A percentile compares a stretch with the other conserved stretches of the same genome.
These are phyloP conservation scores for Melampsora larici-populina DNA, from an alignment of 1,284 basidiomycete species.

Conservation along the genomic window DNA sequence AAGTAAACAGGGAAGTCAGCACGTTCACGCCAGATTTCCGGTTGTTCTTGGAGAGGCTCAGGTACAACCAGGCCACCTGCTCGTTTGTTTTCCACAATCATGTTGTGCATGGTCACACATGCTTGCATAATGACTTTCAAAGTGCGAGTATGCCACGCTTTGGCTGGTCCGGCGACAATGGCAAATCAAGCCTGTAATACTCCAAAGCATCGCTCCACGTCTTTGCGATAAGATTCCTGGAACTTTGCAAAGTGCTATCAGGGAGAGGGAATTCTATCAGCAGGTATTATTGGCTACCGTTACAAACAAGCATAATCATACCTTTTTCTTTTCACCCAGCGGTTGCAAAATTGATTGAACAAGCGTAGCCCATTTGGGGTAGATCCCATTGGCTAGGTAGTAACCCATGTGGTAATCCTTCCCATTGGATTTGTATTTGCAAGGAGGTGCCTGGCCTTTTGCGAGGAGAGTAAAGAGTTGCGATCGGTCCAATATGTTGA, in stretches of 20 bases:
- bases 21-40: no score
- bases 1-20: no score
- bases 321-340: neutral
- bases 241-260: conserved; percentile 18
- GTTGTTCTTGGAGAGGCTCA: no score
- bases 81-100: conserved; percentile 5
- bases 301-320: no score
- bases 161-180: neutral
- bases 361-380: conserved; percentile 8
- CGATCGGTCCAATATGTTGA: no score
- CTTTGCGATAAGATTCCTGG: conserved; percentile 4
- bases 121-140: neutral
- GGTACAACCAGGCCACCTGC: no score
- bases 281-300: no score
- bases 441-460: no score
- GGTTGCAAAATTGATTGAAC: conserved; percentile 15
- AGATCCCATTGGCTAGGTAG: conserved; percentile 24
- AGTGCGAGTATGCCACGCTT: neutral
- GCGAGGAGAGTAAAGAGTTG: no score
- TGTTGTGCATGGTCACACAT: no score
- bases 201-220: conserved; percentile 14
- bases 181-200: conserved; percentile 7
- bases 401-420: neutral
- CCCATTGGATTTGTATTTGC: no score
- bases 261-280: neutral